These are phyloP conservation scores for Nepenthes gracilis DNA, from an alignment of 148 eudicot genomes.

Conservation along the genomic window DNA sequence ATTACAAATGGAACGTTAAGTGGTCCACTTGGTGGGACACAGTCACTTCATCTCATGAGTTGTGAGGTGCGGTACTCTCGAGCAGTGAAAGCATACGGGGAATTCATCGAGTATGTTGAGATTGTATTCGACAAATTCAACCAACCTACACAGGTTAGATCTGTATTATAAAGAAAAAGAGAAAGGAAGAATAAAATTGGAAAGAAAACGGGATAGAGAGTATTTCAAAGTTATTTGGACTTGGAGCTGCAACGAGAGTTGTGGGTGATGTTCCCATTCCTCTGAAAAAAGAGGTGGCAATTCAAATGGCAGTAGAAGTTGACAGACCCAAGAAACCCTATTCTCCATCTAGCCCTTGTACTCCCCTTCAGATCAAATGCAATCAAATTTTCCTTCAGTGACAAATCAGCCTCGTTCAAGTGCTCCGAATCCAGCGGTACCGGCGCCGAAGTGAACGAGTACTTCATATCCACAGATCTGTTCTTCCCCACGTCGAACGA, in stretches of 20 bases:
- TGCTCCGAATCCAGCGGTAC: constrained; percentile 36
- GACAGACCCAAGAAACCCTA: constrained; percentile 48
- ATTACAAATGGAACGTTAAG: too few relatives aligned
- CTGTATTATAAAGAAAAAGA: too few relatives aligned
- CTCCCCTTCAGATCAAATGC: constrained; percentile 37
- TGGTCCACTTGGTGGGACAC: too few relatives aligned
- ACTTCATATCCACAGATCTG: constrained; percentile 17
- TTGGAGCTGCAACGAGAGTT: constrained; percentile 44
- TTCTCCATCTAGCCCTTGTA: constrained; percentile 54
- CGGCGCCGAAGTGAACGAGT: constrained; percentile 23
- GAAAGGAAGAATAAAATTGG: too few relatives aligned
- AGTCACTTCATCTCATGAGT: too few relatives aligned
- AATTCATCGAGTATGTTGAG: too few relatives aligned
- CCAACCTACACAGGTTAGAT: too few relatives aligned
- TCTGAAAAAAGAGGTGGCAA: constrained; percentile 35
- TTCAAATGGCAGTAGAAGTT: constrained; percentile 41
- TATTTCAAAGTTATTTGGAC: constrained; percentile 11
- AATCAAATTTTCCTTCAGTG: constrained; percentile 22
- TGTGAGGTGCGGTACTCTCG: too few relatives aligned
- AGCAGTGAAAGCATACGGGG: too few relatives aligned
- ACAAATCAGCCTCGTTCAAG: constrained; percentile 12
- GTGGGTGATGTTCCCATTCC: constrained; percentile 12
- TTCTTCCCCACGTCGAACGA: constrained; percentile 45
- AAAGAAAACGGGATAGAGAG: too few relatives aligned
- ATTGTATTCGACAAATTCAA: too few relatives aligned